Conservation (phyloP, 192 early-diverging fungal genomes). For the Linderina pennispora region DNA sequence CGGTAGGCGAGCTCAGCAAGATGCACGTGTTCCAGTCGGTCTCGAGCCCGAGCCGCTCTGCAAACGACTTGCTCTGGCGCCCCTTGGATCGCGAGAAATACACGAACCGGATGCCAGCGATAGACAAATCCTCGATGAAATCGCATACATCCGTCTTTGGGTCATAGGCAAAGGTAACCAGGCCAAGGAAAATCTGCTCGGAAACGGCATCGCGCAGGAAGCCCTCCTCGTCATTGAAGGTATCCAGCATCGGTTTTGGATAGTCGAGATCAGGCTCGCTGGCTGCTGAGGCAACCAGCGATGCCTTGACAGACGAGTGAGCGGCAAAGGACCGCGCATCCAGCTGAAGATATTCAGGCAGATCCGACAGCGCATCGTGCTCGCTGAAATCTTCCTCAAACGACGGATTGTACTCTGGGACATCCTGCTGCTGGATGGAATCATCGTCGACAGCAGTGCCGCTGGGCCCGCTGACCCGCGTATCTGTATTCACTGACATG, state of each 20-base stretch:
- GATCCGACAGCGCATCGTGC: conserved; percentile 6
- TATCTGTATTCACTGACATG: background rate
- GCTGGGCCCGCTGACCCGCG: background rate
- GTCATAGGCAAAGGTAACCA: conserved; percentile 80
- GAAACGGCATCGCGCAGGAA: conserved; percentile 49
- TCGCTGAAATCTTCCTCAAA: background rate
- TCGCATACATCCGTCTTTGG: conserved; percentile 89
- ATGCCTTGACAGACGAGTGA: conserved; percentile 1
- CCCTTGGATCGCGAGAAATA: conserved; percentile 90
- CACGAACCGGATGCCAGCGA: conserved; percentile 98
- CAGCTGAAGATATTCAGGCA: conserved; percentile 24
- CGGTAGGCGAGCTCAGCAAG: conserved; percentile 72
- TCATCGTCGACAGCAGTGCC: background rate
- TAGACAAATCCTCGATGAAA: conserved; percentile 92
- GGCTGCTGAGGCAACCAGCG: background rate
- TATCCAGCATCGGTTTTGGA: background rate
- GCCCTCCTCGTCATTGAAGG: conserved; percentile 10
- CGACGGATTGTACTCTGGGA: background rate
- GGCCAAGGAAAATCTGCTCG: conserved; percentile 86
- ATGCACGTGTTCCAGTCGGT: conserved; percentile 99
- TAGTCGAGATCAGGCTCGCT: conserved; percentile 3
- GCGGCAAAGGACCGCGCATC: conserved; percentile 7
- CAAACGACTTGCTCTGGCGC: conserved; percentile 97
- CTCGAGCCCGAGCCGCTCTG: conserved; percentile 90
- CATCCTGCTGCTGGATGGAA: no score